A percentile compares a stretch with the other conserved stretches of the same genome.
These are phyloP conservation scores for Plasmodium reichenowi DNA, from an alignment of 169 alveolate genomes.

Conservation along the genomic window DNA sequence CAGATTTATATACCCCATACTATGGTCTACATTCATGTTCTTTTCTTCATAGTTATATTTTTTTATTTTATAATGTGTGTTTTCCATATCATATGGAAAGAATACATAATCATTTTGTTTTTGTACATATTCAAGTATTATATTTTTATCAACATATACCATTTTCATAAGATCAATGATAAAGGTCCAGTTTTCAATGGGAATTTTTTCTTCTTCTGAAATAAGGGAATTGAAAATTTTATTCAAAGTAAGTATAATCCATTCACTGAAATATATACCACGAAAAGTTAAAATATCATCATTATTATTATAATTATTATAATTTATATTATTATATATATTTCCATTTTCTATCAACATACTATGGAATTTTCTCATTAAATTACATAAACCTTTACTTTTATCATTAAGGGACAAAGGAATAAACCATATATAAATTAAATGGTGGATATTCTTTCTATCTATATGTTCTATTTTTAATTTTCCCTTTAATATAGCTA, in stretches of 20 bases:
- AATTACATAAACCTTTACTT: not conserved
- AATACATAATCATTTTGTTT: not conserved
- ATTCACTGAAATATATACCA: constrained; percentile 39
- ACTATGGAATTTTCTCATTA: too few relatives aligned
- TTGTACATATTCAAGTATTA: constrained; percentile 16
- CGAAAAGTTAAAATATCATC: not conserved
- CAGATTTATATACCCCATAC: not conserved
- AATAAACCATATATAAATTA: constrained; percentile 56
- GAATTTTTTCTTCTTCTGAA: not conserved
- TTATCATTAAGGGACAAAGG: constrained; percentile 7
- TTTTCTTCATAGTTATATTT: not conserved
- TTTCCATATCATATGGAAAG: not conserved
- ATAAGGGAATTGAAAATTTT: constrained; percentile 1
- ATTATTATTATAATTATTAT: not conserved
- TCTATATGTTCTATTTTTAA: constrained; percentile 40
- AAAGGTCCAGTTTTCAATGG: constrained; percentile 45
- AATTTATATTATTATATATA: not conserved
- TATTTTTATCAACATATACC: constrained; percentile 18
- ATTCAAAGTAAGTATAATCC: constrained; percentile 39
- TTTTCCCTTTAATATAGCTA: constrained; percentile 7
- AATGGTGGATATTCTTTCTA: constrained; percentile 1
- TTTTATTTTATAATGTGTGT: not conserved
- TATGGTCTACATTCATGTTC: not conserved
- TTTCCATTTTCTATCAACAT: not conserved
- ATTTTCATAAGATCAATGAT: constrained; percentile 44